Conservation (phyloP, 257 asterid genomes). For the Lycium barbarum region DNA sequence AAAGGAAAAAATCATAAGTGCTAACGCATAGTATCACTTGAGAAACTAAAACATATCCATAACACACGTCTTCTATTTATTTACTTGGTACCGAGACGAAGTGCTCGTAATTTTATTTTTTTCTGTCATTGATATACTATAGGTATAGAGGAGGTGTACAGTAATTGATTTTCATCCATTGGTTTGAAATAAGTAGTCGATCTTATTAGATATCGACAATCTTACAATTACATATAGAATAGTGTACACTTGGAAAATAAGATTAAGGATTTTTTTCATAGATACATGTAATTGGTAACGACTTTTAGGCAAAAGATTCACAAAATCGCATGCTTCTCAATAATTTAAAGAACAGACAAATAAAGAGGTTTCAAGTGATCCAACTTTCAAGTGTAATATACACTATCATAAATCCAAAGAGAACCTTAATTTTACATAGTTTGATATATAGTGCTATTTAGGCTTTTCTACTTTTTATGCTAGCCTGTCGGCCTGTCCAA, state of each 20-base stretch:
- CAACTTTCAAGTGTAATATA: background rate
- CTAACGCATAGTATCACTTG: too few relatives aligned
- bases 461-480: background rate
- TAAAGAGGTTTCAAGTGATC: background rate
- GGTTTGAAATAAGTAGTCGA: background rate
- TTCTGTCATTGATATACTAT: background rate
- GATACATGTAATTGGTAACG: background rate
- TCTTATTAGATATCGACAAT: background rate
- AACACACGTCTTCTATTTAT: too few relatives aligned
- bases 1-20: too few relatives aligned
- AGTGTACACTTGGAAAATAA: background rate
- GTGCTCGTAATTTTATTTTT: too few relatives aligned
- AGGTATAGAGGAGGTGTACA: background rate
- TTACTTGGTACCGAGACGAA: too few relatives aligned
- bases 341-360: background rate
- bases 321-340: background rate
- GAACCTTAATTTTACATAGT: background rate
- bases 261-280: background rate
- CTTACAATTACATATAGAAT: background rate
- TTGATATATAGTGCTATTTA: background rate
- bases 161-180: background rate
- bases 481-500: constrained; percentile 15
- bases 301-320: background rate
- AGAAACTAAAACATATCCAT: too few relatives aligned
- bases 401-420: background rate